Conservation (phyloP, 495 filamentous ascomycete genomes). For the Sabuloglossum arenarium region DNA sequence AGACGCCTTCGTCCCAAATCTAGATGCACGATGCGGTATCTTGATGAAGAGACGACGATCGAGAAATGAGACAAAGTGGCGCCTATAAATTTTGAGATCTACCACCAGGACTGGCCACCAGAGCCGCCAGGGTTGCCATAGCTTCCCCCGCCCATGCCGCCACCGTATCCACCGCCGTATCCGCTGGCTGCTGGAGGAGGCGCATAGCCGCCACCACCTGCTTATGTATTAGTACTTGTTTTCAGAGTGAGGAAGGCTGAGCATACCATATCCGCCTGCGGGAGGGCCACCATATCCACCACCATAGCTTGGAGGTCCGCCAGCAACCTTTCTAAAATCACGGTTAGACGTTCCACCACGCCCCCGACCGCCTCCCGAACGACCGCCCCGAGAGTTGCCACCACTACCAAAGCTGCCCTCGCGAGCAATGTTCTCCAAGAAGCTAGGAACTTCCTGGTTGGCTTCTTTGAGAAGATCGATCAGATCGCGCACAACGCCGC, state of each 20-base stretch:
- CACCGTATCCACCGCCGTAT: constrained; percentile 16
- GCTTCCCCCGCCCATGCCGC: constrained; percentile 26
- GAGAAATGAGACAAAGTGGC: constrained; percentile 1
- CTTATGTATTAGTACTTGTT: background rate
- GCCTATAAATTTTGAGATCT: constrained; percentile 21
- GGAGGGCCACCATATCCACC: constrained; percentile 28
- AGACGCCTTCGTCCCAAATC: constrained; percentile 15
- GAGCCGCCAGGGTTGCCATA: constrained; percentile 76
- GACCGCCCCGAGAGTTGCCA: constrained; percentile 49
- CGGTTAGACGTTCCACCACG: constrained; percentile 48
- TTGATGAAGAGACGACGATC: constrained; percentile 1
- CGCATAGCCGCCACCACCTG: background rate
- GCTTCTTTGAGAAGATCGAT: constrained; percentile 94
- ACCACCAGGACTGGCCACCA: constrained; percentile 89
- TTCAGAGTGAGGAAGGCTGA: background rate
- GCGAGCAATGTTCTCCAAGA: constrained; percentile 90
- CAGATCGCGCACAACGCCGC: constrained; percentile 85
- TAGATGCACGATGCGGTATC: constrained; percentile 6
- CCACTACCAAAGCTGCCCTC: constrained; percentile 68
- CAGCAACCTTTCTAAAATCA: constrained; percentile 68
- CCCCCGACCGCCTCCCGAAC: constrained; percentile 39
- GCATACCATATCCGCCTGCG: constrained; percentile 9
- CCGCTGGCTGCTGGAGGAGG: constrained; percentile 10
- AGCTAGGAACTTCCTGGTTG: constrained; percentile 84
- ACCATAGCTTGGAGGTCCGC: constrained; percentile 20